These are phyloP conservation scores for Quambalaria eucalypti DNA, from an alignment of 1,284 basidiomycete species.

Conservation along the genomic window DNA sequence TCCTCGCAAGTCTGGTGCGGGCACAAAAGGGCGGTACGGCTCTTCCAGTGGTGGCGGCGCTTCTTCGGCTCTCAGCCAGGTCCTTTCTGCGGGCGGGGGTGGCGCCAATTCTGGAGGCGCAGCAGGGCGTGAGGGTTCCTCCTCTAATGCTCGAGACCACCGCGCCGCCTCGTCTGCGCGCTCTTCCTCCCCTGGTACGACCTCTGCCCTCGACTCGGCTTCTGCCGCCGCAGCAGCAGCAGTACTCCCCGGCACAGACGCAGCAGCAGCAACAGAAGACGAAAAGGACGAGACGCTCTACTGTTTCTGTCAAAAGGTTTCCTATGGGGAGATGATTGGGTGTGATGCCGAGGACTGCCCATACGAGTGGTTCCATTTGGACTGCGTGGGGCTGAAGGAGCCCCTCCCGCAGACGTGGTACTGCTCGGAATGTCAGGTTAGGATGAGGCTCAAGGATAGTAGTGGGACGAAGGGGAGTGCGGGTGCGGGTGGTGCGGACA, in stretches of 20 bases:
- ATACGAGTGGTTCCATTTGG: constrained; percentile 46
- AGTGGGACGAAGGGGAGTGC: constrained; percentile 1
- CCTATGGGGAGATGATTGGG: constrained; percentile 39
- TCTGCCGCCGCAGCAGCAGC: too few species aligned
- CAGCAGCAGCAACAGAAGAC: constrained; percentile 9
- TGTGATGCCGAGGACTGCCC: constrained; percentile 31
- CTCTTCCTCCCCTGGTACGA: too few species aligned
- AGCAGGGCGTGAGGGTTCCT: too few species aligned
- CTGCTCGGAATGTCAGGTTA: constrained; percentile 17
- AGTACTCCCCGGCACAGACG: neutral
- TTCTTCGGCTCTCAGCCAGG: too few species aligned
- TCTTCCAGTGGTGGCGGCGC: constrained; percentile 46
- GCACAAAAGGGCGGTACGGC: constrained; percentile 33
- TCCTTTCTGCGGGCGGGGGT: too few species aligned
- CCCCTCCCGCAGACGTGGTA: constrained; percentile 44
- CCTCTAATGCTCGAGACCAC: too few species aligned
- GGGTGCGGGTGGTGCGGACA: neutral
- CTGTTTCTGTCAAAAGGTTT: constrained; percentile 44
- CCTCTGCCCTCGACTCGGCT: too few species aligned
- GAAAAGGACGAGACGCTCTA: constrained; percentile 41
- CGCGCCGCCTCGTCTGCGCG: too few species aligned
- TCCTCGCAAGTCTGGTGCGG: constrained; percentile 5
- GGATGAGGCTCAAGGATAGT: constrained; percentile 6
- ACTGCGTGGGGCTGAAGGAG: constrained; percentile 43
- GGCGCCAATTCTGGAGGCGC: too few species aligned